These are phyloP conservation scores for Suhomyces taliae DNA, from an alignment of 1,139 yeast genomes.

Conservation along the genomic window DNA sequence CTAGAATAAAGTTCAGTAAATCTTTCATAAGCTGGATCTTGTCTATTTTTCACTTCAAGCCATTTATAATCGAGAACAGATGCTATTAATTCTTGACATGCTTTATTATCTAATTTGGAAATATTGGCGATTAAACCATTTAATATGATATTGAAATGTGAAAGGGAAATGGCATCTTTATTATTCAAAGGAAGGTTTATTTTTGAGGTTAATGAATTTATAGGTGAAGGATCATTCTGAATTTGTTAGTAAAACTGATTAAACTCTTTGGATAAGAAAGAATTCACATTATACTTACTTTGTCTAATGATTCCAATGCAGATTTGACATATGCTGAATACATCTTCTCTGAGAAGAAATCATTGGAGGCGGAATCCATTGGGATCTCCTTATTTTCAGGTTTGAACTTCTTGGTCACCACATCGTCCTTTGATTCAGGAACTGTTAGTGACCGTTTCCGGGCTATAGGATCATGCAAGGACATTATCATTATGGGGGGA, in stretches of 20 bases:
- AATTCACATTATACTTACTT: conserved; percentile 39
- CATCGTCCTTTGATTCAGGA: conserved; percentile 11
- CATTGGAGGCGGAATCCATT: conserved; percentile 10
- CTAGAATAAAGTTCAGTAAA: conserved; percentile 57
- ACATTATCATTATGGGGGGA: conserved; percentile 14
- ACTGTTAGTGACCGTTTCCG: conserved; percentile 18
- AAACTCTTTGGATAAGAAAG: neutral
- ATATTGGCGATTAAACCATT: conserved; percentile 36
- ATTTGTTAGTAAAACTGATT: conserved; percentile 20
- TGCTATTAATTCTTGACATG: conserved; percentile 33
- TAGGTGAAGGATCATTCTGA: conserved; percentile 38
- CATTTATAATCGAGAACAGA: conserved; percentile 52
- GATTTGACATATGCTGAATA: conserved; percentile 63
- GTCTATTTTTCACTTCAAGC: conserved; percentile 39
- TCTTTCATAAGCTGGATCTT: conserved; percentile 24
- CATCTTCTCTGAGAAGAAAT: conserved; percentile 52
- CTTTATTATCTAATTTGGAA: conserved; percentile 38
- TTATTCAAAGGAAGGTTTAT: conserved; percentile 34
- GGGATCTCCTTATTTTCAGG: conserved; percentile 9
- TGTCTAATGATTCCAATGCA: conserved; percentile 70
- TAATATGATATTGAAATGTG: conserved; percentile 38
- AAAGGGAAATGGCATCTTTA: conserved; percentile 35
- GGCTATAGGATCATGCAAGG: conserved; percentile 19
- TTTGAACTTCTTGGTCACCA: conserved; percentile 12
- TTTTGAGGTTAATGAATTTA: conserved; percentile 39